phyloP scores from a whole-genome alignment of 129 eudicot species.

The Tagetes erecta region DNA sequence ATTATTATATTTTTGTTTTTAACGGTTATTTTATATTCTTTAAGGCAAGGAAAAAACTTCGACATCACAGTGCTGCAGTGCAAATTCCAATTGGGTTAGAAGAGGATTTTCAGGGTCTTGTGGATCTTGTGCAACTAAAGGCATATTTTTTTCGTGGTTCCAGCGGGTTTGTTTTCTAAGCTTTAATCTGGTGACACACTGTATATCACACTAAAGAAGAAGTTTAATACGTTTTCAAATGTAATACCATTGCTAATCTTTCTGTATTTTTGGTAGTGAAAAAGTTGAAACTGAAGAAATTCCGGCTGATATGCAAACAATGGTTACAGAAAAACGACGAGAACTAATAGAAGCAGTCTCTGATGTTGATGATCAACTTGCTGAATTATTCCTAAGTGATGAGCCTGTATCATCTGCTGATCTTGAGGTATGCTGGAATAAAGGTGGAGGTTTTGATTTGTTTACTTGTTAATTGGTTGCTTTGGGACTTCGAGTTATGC shows the following conservation, averaged over 20 bases:
- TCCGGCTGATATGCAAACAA: constrained; percentile 66
- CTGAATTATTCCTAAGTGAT: constrained; percentile 79
- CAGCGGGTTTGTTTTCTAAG: constrained; percentile 67
- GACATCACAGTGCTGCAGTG: constrained; percentile 97
- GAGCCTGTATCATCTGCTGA: constrained; percentile 85
- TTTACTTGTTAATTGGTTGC: background rate
- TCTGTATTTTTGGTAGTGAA: constrained; percentile 52
- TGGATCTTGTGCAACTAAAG: constrained; percentile 85
- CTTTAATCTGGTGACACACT: constrained; percentile 1
- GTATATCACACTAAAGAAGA: background rate
- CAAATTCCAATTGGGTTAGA: constrained; percentile 97
- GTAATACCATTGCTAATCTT: constrained; percentile 15
- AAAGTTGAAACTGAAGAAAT: constrained; percentile 68
- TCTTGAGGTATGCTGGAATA: constrained; percentile 71
- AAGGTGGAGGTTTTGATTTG: background rate
- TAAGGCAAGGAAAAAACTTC: constrained; percentile 89
- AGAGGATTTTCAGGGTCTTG: constrained; percentile 88
- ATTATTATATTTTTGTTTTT: background rate
- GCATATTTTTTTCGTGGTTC: constrained; percentile 90
- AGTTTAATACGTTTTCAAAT: background rate
- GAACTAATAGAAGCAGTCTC: constrained; percentile 88
- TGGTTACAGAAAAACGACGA: constrained; percentile 75
- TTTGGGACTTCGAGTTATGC: background rate
- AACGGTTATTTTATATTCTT: background rate
- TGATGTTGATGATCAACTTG: constrained; percentile 96